A percentile compares a stretch with the other conserved stretches of the same genome.
Conservation (phyloP, 768 basidiomycete genomes). For the Suillus brevipes region DNA sequence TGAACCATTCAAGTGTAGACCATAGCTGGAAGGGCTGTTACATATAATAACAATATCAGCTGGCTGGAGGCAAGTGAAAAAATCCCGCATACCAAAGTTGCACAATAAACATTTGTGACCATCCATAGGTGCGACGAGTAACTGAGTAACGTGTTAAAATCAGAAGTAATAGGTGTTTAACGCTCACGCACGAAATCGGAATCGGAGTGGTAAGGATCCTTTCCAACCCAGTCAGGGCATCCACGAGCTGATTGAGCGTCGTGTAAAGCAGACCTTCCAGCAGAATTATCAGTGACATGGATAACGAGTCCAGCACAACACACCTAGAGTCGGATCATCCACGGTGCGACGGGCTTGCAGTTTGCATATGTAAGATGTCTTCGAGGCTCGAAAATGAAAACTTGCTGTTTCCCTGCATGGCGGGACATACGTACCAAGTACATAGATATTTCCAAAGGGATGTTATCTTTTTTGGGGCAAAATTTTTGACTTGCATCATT, state of each 20-base stretch:
- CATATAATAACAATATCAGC: neutral
- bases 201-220: conserved; percentile 74
- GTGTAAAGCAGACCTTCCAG: conserved; percentile 45
- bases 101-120: conserved; percentile 60
- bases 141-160: conserved; percentile 30
- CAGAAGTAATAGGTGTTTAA: neutral
- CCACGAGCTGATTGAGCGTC: conserved; percentile 55
- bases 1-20: conserved; percentile 53
- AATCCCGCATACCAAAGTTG: conserved; percentile 48
- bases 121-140: conserved; percentile 69
- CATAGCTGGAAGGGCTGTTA: conserved; percentile 65
- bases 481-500: neutral
- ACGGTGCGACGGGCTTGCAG: conserved; percentile 46
- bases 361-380: conserved; percentile 68
- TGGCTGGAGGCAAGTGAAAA: too few relatives aligned
- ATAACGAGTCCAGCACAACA: conserved; percentile 20
- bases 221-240: conserved; percentile 68
- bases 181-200: conserved; percentile 55
- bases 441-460: conserved; percentile 68
- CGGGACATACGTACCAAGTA: conserved; percentile 49
- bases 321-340: conserved; percentile 63
- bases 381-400: neutral
- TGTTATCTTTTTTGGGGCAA: conserved; percentile 41
- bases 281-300: neutral
- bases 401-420: neutral